phyloP scores from a whole-genome alignment of 2,329 filamentous ascomycete genomes.

The Colletotrichum australisinense region DNA sequence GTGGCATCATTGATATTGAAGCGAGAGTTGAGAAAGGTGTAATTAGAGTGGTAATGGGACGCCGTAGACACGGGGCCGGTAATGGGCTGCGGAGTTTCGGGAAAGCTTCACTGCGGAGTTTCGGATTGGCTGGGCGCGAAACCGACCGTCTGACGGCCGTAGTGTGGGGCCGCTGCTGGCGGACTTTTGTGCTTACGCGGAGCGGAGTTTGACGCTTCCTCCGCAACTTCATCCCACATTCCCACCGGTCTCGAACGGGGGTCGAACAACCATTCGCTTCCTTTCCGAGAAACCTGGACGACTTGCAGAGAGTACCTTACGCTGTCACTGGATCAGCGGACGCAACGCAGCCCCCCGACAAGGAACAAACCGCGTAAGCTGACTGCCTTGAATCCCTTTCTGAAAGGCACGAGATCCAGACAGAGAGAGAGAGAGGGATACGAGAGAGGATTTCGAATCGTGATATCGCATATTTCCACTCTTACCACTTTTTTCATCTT shows the following conservation, averaged over 20 bases:
- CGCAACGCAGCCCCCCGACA: too few relatives aligned
- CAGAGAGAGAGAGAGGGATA: not conserved
- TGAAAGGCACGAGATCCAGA: not conserved
- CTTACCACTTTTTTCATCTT: not conserved
- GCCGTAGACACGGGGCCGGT: not conserved
- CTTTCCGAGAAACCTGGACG: not conserved
- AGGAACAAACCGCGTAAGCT: not conserved
- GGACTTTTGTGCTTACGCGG: conserved; percentile 22
- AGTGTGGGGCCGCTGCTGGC: conserved; percentile 28
- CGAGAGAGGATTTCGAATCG: not conserved
- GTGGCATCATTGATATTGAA: not conserved
- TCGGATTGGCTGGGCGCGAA: conserved; percentile 18
- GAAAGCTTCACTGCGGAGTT: conserved; percentile 13
- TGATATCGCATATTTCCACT: not conserved
- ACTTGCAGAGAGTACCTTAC: not conserved
- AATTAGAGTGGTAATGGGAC: not conserved
- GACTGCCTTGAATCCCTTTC: not conserved
- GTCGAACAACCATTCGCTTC: not conserved
- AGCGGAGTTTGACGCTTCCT: conserved; percentile 23
- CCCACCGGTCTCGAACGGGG: not conserved
- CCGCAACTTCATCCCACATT: conserved; percentile 11
- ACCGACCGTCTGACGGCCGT: not conserved
- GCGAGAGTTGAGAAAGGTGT: not conserved
- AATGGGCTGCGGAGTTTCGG: conserved; percentile 1
- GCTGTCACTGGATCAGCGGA: not conserved